Evolutionary conservation across 805 yeast species (phyloP).

Genomic region (Nakazawaea molendinolei): DNA sequence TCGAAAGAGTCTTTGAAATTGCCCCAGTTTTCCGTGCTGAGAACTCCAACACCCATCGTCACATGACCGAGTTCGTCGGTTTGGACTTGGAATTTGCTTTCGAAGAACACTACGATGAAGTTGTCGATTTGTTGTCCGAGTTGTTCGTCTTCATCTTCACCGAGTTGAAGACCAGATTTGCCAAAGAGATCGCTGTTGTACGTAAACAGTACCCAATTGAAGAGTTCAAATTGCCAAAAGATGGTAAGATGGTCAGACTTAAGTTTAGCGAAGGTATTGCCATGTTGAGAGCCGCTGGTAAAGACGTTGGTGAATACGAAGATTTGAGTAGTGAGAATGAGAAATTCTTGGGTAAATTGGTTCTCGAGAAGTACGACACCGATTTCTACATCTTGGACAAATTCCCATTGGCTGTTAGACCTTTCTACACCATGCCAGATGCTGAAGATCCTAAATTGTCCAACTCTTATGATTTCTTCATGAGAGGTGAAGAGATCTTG

Average conservation of each 20-base stretch:
- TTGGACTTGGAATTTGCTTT: constrained; percentile 97
- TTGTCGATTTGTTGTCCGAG: constrained; percentile 44
- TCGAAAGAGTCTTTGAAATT: constrained; percentile 91
- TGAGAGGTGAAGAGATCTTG: constrained; percentile 99
- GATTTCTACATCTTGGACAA: constrained; percentile 98
- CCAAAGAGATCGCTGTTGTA: constrained; percentile 79
- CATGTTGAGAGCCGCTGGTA: constrained; percentile 82
- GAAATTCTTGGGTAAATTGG: constrained; percentile 83
- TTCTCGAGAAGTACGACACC: constrained; percentile 90
- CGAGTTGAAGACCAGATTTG: constrained; percentile 73
- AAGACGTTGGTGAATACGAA: constrained; percentile 78
- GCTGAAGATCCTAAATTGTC: constrained; percentile 87
- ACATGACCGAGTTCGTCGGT: constrained; percentile 97
- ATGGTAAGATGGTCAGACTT: constrained; percentile 88
- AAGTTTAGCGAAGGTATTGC: constrained; percentile 88
- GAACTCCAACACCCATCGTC: constrained; percentile 98
- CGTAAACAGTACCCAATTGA: constrained; percentile 96
- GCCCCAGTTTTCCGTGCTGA: constrained; percentile 99
- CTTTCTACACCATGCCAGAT: constrained; percentile 99
- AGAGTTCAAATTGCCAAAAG: constrained; percentile 90
- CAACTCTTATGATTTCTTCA: constrained; percentile 97
- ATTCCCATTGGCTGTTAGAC: constrained; percentile 95
- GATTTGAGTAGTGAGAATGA: constrained; percentile 94
- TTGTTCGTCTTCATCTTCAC: constrained; percentile 84
- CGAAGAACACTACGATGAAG: constrained; percentile 98